Conservation (phyloP, 2,329 filamentous ascomycete species). For the Apiospora phragmitis region DNA sequence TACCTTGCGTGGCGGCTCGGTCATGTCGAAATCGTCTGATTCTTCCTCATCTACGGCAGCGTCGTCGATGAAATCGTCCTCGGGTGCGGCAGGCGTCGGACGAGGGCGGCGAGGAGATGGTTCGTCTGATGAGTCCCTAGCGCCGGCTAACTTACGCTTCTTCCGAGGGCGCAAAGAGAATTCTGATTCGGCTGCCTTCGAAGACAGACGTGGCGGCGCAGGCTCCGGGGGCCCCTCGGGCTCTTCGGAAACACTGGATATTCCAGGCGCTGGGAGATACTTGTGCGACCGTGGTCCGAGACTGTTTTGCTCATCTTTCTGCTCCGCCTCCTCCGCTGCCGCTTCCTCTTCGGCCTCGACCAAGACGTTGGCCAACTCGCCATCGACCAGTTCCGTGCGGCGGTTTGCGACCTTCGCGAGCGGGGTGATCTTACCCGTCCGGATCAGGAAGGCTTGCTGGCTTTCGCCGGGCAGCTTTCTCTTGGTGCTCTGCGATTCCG, state of each 20-base stretch:
- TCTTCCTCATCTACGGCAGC: conserved; percentile 36
- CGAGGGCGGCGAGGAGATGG: conserved; percentile 39
- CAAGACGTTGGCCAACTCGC: conserved; percentile 74
- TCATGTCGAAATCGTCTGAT: conserved; percentile 38
- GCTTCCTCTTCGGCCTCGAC: conserved; percentile 81
- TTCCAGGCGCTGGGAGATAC: conserved; percentile 71
- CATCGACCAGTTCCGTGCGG: conserved; percentile 61
- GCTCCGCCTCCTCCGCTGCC: conserved; percentile 48
- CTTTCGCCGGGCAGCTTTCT: conserved; percentile 75
- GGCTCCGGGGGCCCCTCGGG: conserved; percentile 34
- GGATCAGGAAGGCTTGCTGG: conserved; percentile 84
- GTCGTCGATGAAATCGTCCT: conserved; percentile 31
- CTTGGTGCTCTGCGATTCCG: conserved; percentile 47
- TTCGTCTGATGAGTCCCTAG: conserved; percentile 43
- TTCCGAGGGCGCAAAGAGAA: conserved; percentile 61
- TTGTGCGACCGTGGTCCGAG: conserved; percentile 67
- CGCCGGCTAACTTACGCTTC: conserved; percentile 45
- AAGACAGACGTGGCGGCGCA: conserved; percentile 16
- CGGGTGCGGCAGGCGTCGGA: conserved; percentile 25
- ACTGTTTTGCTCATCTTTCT: conserved; percentile 31
- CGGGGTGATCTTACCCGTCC: conserved; percentile 96
- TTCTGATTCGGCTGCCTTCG: conserved; percentile 41
- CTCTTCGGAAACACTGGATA: conserved; percentile 50
- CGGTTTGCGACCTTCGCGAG: conserved; percentile 77
- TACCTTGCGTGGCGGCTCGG: conserved; percentile 41